Base-by-base conservation (phyloP, 306 rosid genomes). In the Elaeagnus macrophylla region DNA sequence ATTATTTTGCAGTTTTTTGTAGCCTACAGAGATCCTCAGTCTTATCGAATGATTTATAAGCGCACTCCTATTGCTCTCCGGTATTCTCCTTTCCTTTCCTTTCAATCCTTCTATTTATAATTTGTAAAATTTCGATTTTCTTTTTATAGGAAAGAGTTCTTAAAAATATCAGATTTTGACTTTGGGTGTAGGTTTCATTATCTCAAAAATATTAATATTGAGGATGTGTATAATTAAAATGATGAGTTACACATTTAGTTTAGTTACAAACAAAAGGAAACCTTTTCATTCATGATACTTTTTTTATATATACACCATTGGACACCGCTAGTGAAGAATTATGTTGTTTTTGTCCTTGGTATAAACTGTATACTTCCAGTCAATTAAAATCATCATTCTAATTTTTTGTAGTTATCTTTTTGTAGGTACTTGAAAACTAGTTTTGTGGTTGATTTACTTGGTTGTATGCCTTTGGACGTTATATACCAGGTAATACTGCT, bases 381-480 rank as follows among this genome's bases (percentile, higher is more conserved):
- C 46, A 39, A 20, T 9, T 8, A 48, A 19, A 4, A 5, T 36
- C 15, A 7, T 6, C 49, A 11, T 12, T 45, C 12, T 44, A 5
- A 12, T 12, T 45, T 11, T 47, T 49, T 19, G 46, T 76, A 91
- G 97, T n/a, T n/a, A n/a, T n/a, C n/a, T n/a, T n/a, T n/a, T n/a
- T 19, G 46, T 76, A 91, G 97, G 76, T 91, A 91, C 70, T 72
- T 91, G 61, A 91, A 80, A 64, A 78, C 85, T 55, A 18, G 49
- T 70, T 91, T 91, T 67, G 58, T 80, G 70, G 16, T 88, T 56
- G 99, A 91, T 65, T 57, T 91, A 37, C 89, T 91, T 61, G 88
- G 77, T 54, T 91, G 99, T 64, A 60, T 91, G 85, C 99, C 99
- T 39, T 91, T 96, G 99, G 99, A 91, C 69, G 56, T 80, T 62